Percentiles rank a stretch among this genome's conserved stretches.
Conservation (phyloP, 371 early-diverging fungal genomes). For the Homolaphlyctis polyrhiza region DNA sequence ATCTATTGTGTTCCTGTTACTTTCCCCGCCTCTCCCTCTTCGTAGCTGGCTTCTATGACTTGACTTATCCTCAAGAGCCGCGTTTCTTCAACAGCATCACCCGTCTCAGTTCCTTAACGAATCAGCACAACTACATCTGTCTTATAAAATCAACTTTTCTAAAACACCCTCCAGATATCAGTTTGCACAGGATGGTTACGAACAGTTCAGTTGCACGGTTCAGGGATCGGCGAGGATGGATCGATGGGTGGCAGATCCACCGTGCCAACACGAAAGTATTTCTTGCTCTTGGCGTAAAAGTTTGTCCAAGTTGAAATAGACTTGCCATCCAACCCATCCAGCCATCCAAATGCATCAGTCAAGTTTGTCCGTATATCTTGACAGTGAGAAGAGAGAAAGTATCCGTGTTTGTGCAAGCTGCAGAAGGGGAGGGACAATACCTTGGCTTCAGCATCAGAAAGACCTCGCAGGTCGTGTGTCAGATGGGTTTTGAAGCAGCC, state of each 20-base stretch:
- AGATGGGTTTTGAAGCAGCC: constrained; percentile 90
- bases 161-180: no score
- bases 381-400: neutral
- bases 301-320: constrained; percentile 79
- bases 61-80: no score
- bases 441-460: constrained; percentile 64
- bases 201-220: constrained; percentile 15
- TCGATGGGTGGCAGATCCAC: constrained; percentile 78
- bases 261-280: constrained; percentile 79
- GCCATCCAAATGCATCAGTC: neutral
- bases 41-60: no score
- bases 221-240: constrained; percentile 73
- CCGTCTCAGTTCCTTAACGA: no score
- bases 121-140: no score
- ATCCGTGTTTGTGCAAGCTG: neutral
- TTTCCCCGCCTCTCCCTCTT: neutral
- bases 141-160: neutral
- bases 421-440: constrained; percentile 34
- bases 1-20: neutral
- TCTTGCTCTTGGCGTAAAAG: constrained; percentile 80
- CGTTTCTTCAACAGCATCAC: no score
- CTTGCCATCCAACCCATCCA: neutral
- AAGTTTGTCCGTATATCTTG: neutral
- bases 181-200: no score
- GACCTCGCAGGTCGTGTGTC: constrained; percentile 88